Evolutionary conservation across 1,139 yeast genomes (phyloP).

Genomic region (Geotrichum cucujoidarum): DNA sequence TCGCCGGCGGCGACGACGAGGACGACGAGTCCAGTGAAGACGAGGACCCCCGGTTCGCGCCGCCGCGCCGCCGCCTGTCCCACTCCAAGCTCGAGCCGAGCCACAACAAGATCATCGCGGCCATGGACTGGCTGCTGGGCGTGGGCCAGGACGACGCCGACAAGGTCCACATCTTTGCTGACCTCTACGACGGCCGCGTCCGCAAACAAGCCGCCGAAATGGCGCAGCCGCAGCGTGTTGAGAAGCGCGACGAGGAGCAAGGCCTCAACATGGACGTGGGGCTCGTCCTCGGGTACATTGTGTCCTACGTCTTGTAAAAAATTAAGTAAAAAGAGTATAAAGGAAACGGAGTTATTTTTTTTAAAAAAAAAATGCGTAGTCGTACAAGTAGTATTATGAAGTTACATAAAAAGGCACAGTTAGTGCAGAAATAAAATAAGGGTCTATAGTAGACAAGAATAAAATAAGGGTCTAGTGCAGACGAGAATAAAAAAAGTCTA

Average conservation of each 20-base stretch:
- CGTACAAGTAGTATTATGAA: no score
- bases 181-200: background rate
- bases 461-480: no score
- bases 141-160: slow-evolving; percentile 20
- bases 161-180: background rate
- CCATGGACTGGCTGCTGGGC: slow-evolving; percentile 32
- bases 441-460: no score
- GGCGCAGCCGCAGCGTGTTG: slow-evolving; percentile 4
- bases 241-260: slow-evolving; percentile 18
- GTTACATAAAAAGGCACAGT: no score
- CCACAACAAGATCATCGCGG: slow-evolving; percentile 25
- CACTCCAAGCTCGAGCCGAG: slow-evolving; percentile 7
- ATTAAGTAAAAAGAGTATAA: no score
- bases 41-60: background rate
- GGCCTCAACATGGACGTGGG: slow-evolving; percentile 19
- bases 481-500: no score
- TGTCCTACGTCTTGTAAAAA: background rate
- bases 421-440: no score
- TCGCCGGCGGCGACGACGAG: slow-evolving; percentile 3
- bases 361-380: no score
- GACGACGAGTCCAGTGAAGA: background rate
- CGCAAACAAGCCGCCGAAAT: background rate
- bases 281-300: slow-evolving; percentile 11
- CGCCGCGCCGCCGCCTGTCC: background rate
- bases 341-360: no score